Conservation (phyloP, 148 eudicot genomes). For the Tetragonia tetragonoides region DNA sequence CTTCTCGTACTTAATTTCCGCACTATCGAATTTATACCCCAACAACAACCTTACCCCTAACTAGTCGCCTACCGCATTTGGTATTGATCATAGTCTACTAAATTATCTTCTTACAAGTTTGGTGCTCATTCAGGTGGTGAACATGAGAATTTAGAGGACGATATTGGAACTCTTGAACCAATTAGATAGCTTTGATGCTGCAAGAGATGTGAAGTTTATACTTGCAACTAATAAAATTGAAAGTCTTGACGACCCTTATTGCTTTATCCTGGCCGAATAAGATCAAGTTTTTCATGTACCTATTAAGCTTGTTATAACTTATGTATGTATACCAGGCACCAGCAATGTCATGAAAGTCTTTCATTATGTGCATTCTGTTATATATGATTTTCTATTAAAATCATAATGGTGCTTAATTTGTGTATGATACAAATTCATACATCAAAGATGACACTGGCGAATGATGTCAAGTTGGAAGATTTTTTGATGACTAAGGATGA, state of each 20-base stretch:
- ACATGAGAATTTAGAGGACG: slow-evolving; percentile 87
- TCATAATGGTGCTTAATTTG: not conserved
- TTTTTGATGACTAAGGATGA: slow-evolving; percentile 95
- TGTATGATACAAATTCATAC: slow-evolving; percentile 58
- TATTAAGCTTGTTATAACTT: slow-evolving; percentile 44
- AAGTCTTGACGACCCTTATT: slow-evolving; percentile 82
- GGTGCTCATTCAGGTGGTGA: slow-evolving; percentile 88
- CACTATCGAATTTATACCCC: too few relatives aligned
- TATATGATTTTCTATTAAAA: not conserved
- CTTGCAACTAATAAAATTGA: slow-evolving; percentile 88
- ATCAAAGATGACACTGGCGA: slow-evolving; percentile 85
- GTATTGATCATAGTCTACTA: too few relatives aligned
- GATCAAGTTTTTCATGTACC: slow-evolving; percentile 76
- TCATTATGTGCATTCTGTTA: not conserved
- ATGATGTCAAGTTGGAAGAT: slow-evolving; percentile 86
- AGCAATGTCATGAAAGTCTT: too few relatives aligned
- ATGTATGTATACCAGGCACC: not conserved
- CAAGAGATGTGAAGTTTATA: slow-evolving; percentile 80
- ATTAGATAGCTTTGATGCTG: slow-evolving; percentile 85
- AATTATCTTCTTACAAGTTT: slow-evolving; percentile 35
- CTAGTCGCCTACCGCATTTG: too few relatives aligned
- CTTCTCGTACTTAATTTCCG: too few relatives aligned
- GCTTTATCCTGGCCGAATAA: slow-evolving; percentile 86
- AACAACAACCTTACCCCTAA: too few relatives aligned
- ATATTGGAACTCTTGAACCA: slow-evolving; percentile 86